phyloP scores from a whole-genome alignment of 495 filamentous ascomycete genomes.

The Aspergillus ellipticus region DNA sequence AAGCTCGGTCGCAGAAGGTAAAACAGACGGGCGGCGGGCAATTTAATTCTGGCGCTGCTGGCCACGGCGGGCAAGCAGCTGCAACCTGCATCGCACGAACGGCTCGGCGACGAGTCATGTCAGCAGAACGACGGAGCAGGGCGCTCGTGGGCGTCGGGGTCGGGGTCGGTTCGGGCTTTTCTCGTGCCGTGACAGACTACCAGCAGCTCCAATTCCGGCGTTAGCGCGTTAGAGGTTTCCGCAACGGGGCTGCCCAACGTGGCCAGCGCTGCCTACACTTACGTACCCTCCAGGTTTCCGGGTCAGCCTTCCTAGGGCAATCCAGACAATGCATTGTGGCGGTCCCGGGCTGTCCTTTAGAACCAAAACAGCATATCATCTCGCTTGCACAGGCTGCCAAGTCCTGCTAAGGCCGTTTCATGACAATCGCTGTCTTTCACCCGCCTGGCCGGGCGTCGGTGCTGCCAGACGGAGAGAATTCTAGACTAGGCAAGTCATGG shows the following conservation, averaged over 20 bases:
- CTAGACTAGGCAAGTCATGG: background rate
- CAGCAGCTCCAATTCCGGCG: background rate
- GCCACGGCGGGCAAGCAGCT: no score
- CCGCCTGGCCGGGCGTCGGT: background rate
- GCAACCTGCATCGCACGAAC: no score
- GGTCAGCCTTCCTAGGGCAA: background rate
- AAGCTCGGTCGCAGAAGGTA: no score
- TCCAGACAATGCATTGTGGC: background rate
- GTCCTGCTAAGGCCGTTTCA: background rate
- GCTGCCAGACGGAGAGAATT: background rate
- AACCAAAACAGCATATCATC: background rate
- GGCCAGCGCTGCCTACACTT: no score
- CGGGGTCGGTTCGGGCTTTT: no score
- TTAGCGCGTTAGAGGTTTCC: background rate
- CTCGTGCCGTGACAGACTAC: background rate
- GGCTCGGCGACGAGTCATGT: no score
- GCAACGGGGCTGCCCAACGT: background rate
- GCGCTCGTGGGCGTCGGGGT: no score
- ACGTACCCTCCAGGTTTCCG: background rate
- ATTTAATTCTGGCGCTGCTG: no score
- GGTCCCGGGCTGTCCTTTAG: background rate
- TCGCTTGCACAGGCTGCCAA: background rate
- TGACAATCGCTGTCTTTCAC: background rate
- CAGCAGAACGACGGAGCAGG: no score
- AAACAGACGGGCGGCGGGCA: no score